Evolutionary conservation across 1,284 basidiomycete genomes (phyloP).

Genomic region (Microbotryum scabiosae): DNA sequence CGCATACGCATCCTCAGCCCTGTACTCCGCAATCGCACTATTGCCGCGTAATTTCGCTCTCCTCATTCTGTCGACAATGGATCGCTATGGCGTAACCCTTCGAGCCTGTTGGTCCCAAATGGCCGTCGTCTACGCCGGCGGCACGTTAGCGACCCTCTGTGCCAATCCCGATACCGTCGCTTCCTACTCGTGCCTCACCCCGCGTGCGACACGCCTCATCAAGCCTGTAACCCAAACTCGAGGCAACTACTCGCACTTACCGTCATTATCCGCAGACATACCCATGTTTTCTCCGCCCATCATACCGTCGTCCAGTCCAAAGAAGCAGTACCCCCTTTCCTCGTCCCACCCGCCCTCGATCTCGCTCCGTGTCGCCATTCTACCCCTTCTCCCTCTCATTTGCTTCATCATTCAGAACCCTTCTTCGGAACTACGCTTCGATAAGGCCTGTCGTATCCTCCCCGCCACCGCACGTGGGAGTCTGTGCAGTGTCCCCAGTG

Average conservation of each 20-base stretch:
- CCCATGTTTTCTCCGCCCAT: background rate
- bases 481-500: conserved; percentile 7
- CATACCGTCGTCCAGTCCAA: background rate
- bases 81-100: background rate
- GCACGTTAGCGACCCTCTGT: background rate
- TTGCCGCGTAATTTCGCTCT: conserved; percentile 13
- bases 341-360: background rate
- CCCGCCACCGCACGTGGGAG: conserved; percentile 10
- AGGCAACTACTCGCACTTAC: background rate
- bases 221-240: background rate
- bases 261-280: background rate
- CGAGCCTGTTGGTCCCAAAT: conserved; percentile 18
- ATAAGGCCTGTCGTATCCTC: conserved; percentile 15
- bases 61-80: conserved; percentile 1
- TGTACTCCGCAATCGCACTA: background rate
- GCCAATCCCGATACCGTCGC: background rate
- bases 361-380: conserved; percentile 2
- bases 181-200: background rate
- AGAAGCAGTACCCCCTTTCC: background rate
- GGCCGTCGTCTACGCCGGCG: conserved; percentile 7
- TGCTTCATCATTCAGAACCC: conserved; percentile 14
- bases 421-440: background rate
- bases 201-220: background rate
- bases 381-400: conserved; percentile 20
- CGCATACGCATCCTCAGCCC: background rate